Evolutionary conservation across 1,139 yeast genomes (phyloP).

Genomic region (Insectozyma bohioensis): DNA sequence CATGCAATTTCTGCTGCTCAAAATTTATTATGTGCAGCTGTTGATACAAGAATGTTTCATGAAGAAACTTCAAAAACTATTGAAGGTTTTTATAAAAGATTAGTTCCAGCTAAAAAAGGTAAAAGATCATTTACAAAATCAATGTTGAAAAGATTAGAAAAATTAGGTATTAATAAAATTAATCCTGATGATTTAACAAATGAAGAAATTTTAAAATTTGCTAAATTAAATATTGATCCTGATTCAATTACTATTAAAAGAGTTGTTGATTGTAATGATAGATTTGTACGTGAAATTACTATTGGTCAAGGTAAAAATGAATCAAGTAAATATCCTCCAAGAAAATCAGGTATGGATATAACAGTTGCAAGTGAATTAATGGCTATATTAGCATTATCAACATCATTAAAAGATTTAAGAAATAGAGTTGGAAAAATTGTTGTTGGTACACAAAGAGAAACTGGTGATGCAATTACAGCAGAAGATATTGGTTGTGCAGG

Average conservation of each 20-base stretch:
- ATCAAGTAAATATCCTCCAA: conserved; percentile 69
- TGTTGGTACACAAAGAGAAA: conserved; percentile 69
- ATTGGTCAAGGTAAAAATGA: conserved; percentile 95
- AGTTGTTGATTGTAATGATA: conserved; percentile 94
- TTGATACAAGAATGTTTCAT: conserved; percentile 97
- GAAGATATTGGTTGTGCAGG: conserved; percentile 98
- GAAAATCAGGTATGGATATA: conserved; percentile 93
- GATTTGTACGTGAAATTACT: conserved; percentile 88
- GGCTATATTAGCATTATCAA: conserved; percentile 94
- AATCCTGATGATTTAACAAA: conserved; percentile 79
- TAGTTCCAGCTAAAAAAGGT: conserved; percentile 88
- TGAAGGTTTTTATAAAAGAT: conserved; percentile 76
- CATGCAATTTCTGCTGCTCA: conserved; percentile 97
- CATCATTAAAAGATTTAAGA: conserved; percentile 82
- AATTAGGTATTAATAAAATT: conserved; percentile 78
- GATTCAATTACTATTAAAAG: conserved; percentile 95
- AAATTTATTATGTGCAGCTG: conserved; percentile 94
- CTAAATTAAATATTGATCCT: conserved; percentile 88
- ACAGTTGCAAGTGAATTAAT: conserved; percentile 97
- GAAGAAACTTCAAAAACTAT: conserved; percentile 85
- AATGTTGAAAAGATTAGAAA: conserved; percentile 74
- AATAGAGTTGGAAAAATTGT: conserved; percentile 90
- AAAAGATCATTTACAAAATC: conserved; percentile 73
- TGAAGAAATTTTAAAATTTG: conserved; percentile 76
- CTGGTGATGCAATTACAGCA: conserved; percentile 90